phyloP scores from a whole-genome alignment of 176 grass and related monocot genomes.

The Bonia amplexicaulis region DNA sequence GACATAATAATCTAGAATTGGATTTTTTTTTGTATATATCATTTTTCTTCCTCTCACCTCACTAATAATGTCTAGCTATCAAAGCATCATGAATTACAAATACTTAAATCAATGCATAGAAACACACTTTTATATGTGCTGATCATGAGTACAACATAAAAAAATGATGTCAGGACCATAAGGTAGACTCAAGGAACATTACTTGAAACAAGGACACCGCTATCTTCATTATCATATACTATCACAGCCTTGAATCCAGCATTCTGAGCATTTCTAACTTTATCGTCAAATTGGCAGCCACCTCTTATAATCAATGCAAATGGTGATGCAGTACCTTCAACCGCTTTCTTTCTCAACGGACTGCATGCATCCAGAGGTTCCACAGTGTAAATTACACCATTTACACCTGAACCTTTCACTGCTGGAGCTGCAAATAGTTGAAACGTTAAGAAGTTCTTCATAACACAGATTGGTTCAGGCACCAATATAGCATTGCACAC shows the following conservation, averaged over 20 bases:
- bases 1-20: background rate
- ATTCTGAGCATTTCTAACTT: conserved; percentile 79
- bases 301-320: conserved; percentile 85
- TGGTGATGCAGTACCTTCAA: conserved; percentile 31
- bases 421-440: conserved; percentile 50
- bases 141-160: background rate
- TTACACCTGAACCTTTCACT: conserved; percentile 59
- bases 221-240: conserved; percentile 74
- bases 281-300: conserved; percentile 72
- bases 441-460: conserved; percentile 1
- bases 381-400: conserved; percentile 52
- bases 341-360: conserved; percentile 46
- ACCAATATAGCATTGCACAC: background rate
- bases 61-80: background rate
- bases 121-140: background rate
- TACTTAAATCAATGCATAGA: background rate
- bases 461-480: background rate
- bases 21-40: background rate
- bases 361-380: conserved; percentile 73
- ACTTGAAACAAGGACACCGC: conserved; percentile 64
- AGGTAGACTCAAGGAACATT: conserved; percentile 28
- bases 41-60: background rate
- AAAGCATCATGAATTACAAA: conserved; percentile 3
- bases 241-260: conserved; percentile 72
- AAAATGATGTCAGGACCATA: background rate